Evolutionary conservation across 2,329 filamentous ascomycete genomes (phyloP).

Genomic region (Clarireedia homoeocarpa): DNA sequence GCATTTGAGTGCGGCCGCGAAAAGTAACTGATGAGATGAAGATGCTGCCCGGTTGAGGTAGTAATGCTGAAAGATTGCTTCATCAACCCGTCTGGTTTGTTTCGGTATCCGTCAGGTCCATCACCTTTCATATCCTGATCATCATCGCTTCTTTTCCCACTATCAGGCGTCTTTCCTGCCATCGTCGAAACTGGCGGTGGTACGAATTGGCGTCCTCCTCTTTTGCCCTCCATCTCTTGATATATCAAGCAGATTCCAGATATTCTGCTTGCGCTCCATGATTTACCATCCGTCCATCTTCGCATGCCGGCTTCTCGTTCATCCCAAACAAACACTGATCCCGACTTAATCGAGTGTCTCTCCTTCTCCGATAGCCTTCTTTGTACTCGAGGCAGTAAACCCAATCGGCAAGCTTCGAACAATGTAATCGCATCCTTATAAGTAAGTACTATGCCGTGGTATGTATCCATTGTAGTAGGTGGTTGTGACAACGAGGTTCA

Average conservation of each 20-base stretch:
- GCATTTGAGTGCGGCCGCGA: conserved; percentile 68
- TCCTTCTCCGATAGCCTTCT: conserved; percentile 96
- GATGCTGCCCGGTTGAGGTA: conserved; percentile 79
- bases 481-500: conserved; percentile 9
- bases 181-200: conserved; percentile 46
- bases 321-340: conserved; percentile 99
- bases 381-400: conserved; percentile 84
- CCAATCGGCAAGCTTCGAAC: conserved; percentile 93
- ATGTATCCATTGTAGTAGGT: conserved; percentile 77
- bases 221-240: conserved; percentile 97
- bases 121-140: conserved; percentile 65
- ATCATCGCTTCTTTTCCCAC: conserved; percentile 72
- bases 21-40: conserved; percentile 97
- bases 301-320: conserved; percentile 97
- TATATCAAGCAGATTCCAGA: conserved; percentile 97
- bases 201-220: conserved; percentile 67
- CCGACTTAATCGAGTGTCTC: conserved; percentile 88
- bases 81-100: conserved; percentile 95
- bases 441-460: conserved; percentile 90
- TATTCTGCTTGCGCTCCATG: conserved; percentile 95
- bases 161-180: conserved; percentile 74
- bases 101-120: conserved; percentile 79
- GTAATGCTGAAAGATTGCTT: conserved; percentile 99
- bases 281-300: conserved; percentile 97
- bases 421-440: conserved; percentile 94